Conservation (phyloP, 192 early-diverging fungal genomes). For the Entrophospora sp. region DNA sequence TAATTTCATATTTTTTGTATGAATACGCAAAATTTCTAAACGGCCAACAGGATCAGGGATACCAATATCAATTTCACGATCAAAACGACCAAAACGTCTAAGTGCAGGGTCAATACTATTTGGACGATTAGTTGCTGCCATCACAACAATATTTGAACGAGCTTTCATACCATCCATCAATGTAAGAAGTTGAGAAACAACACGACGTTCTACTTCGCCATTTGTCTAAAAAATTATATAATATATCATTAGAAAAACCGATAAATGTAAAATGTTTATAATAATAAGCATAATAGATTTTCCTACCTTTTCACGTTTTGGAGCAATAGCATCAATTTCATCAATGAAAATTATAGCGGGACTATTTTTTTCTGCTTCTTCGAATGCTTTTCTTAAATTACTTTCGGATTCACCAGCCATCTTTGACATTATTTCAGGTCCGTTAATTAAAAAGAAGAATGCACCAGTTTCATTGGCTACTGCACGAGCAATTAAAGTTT, state of each 20-base stretch:
- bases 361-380: constrained; percentile 96
- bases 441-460: constrained; percentile 99
- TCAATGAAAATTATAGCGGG: constrained; percentile 99
- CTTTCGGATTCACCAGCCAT: constrained; percentile 99
- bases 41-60: constrained; percentile 61
- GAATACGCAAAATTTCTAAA: constrained; percentile 48
- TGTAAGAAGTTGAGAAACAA: constrained; percentile 85
- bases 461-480: constrained; percentile 99
- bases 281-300: background rate
- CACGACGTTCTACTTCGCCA: constrained; percentile 92
- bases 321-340: constrained; percentile 98
- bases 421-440: constrained; percentile 99
- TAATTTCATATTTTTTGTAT: constrained; percentile 50
- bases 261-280: background rate
- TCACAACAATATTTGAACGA: constrained; percentile 55
- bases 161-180: constrained; percentile 79
- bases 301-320: constrained; percentile 88
- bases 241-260: background rate
- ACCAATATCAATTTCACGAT: constrained; percentile 75
- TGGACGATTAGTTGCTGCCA: constrained; percentile 86
- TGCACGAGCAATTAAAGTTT: constrained; percentile 96
- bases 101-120: constrained; percentile 79
- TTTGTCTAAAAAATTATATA: constrained; percentile 59
- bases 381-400: constrained; percentile 96
- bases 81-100: constrained; percentile 76